Evolutionary conservation across 2,329 filamentous ascomycete genomes (phyloP).

Genomic region (Paecilomyces niveus): DNA sequence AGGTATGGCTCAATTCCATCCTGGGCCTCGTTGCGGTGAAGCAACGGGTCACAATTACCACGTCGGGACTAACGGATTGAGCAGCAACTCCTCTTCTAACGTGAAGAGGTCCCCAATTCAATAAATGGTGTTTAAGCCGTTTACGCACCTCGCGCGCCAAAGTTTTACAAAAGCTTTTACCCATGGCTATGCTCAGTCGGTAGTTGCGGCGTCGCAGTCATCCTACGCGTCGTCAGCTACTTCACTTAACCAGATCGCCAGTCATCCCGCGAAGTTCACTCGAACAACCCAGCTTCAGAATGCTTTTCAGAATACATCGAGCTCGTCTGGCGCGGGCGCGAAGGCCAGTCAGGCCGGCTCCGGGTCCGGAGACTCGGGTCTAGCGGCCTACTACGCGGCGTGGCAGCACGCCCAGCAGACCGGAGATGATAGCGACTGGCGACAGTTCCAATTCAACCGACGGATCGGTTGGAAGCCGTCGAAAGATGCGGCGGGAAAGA

Average conservation of each 20-base stretch:
- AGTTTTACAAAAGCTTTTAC: slow-evolving; percentile 95
- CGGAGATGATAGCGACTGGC: slow-evolving; percentile 73
- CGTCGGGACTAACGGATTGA: slow-evolving; percentile 26
- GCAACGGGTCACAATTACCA: not conserved
- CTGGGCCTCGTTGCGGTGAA: not conserved
- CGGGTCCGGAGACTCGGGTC: slow-evolving; percentile 52
- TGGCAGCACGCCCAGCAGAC: slow-evolving; percentile 70
- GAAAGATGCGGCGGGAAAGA: slow-evolving; percentile 30
- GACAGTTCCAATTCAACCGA: slow-evolving; percentile 82
- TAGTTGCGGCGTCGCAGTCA: slow-evolving; percentile 90
- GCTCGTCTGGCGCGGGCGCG: slow-evolving; percentile 44
- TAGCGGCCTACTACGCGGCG: slow-evolving; percentile 89
- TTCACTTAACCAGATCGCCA: slow-evolving; percentile 47
- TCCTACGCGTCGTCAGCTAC: slow-evolving; percentile 62
- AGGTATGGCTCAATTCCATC: slow-evolving; percentile 46
- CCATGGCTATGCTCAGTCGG: slow-evolving; percentile 95
- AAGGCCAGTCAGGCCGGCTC: slow-evolving; percentile 53
- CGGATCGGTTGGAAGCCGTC: slow-evolving; percentile 77
- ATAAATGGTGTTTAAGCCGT: slow-evolving; percentile 81
- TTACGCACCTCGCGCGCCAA: slow-evolving; percentile 84
- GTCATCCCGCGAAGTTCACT: slow-evolving; percentile 45
- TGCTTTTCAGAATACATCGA: slow-evolving; percentile 61
- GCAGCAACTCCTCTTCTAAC: slow-evolving; percentile 48
- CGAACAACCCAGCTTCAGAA: slow-evolving; percentile 62
- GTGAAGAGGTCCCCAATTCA: slow-evolving; percentile 59